Evolutionary conservation across 352 stramenopile species (phyloP).

Genomic region (Phytophthora nicotianae): DNA sequence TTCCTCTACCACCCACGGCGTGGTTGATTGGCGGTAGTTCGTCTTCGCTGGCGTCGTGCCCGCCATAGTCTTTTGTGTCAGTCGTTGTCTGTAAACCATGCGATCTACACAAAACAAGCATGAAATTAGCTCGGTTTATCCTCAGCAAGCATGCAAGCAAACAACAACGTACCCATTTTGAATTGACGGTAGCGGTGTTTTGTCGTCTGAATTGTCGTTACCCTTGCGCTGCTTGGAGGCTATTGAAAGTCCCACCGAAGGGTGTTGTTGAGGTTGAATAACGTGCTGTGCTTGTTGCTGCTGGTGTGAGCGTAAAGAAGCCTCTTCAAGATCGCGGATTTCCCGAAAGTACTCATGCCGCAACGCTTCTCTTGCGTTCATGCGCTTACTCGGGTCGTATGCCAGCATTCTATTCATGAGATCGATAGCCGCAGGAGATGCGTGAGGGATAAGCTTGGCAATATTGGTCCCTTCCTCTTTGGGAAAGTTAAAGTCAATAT

Average conservation of each 20-base stretch:
- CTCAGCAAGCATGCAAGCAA: neutral
- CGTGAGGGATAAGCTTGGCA: conserved; percentile 90
- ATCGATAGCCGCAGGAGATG: conserved; percentile 85
- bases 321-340: conserved; percentile 82
- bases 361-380: conserved; percentile 90
- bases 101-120: conserved; percentile 14
- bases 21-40: conserved; percentile 61
- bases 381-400: conserved; percentile 90
- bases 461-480: conserved; percentile 86
- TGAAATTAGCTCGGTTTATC: neutral
- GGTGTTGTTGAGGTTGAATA: conserved; percentile 33
- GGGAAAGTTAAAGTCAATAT: conserved; percentile 94
- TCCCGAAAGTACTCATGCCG: conserved; percentile 91
- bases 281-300: conserved; percentile 40
- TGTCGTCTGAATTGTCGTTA: conserved; percentile 59
- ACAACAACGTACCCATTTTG: conserved; percentile 40
- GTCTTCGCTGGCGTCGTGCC: conserved; percentile 43
- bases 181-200: conserved; percentile 58
- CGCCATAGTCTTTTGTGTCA: conserved; percentile 32
- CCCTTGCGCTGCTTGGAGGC: conserved; percentile 50
- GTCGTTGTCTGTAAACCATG: conserved; percentile 25
- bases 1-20: conserved; percentile 5
- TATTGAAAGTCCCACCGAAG: conserved; percentile 27
- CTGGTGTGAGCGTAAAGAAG: conserved; percentile 40
- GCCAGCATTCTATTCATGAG: conserved; percentile 89